These are phyloP conservation scores for Eucalyptus polyanthemos DNA, from an alignment of 345 rosid species.

Conservation along the genomic window DNA sequence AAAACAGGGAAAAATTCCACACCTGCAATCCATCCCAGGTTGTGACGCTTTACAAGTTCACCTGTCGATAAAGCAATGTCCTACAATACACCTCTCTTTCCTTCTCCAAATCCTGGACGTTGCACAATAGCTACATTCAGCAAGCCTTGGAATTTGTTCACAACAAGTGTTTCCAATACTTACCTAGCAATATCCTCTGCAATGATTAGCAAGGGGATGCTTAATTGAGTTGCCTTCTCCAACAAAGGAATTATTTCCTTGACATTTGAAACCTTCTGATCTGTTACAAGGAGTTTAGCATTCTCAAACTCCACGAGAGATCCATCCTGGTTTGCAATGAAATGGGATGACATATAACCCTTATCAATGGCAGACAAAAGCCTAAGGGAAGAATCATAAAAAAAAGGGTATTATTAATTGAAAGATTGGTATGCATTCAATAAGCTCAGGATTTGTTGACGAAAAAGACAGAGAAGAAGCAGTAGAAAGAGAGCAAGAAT, in stretches of 20 bases:
- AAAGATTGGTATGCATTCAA: neutral
- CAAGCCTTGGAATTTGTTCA: conserved; percentile 68
- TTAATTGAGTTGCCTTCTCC: conserved; percentile 1
- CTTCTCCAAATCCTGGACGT: conserved; percentile 69
- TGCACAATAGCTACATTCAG: conserved; percentile 78
- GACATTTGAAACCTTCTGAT: neutral
- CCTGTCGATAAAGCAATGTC: conserved; percentile 93
- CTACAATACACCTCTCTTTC: conserved; percentile 77
- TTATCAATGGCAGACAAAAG: no score
- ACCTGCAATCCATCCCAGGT: no score
- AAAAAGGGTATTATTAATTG: no score
- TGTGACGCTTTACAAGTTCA: neutral
- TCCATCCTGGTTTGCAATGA: conserved; percentile 48
- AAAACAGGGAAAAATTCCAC: no score
- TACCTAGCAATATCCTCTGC: conserved; percentile 68
- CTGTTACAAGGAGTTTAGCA: conserved; percentile 8
- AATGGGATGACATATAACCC: no score
- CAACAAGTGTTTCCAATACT: conserved; percentile 58
- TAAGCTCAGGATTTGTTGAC: neutral
- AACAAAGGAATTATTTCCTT: no score
- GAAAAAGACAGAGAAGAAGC: no score
- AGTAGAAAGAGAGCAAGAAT: no score
- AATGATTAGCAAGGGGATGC: conserved; percentile 77
- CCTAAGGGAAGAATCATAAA: no score
- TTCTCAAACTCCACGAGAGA: conserved; percentile 67